Base-by-base conservation (phyloP, 768 basidiomycete genomes). In the Lactarius sanguifluus region DNA sequence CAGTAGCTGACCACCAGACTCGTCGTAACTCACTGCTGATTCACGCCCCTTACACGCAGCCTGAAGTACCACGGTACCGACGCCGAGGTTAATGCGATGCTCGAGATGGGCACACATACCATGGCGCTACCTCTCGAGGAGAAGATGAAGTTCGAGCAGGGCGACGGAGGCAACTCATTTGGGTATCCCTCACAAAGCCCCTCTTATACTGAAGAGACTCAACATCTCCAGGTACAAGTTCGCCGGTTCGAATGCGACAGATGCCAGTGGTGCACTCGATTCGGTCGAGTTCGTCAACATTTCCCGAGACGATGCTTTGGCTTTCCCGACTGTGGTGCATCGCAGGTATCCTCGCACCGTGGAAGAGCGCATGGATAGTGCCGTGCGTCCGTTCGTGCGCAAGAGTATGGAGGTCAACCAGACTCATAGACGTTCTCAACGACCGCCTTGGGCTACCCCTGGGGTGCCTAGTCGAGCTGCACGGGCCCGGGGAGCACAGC, bases 61-160 rank as follows among this genome's bases (percentile, higher is more conserved):
- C 72, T 82, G 36, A 80, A 81, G 71, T 79, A 82, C 69, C 79
- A 82, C 62, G 79, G 76, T 3, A 73, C 74, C 15, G 78, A 80
- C 5, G 52, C 71, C 41, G 76, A 76, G 61, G 77, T 76, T 7
- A 64, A 72, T 52, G 72, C 62, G 9, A 77, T 81, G 76, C 80
- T 81, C 57, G 75, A 76, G 25, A 72, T 81, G 65, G 80, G 81
- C 13, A 72, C 75, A 9, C 72, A 71, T 58, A 76, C 77, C 0
- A 78, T 82, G 74, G 73, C 71, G 2, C 73, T 82, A 0, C 75
- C 78, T 1, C 65, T 79, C 15, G 79, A 78, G 13, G 81, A 81
- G 63, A 80, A 79, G 66, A 63, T 77, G 70, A 71, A 73, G 57
- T 82, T 73, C 50, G 81, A 82, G 69, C 79, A 80, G 60, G 81